Evolutionary conservation across 2,329 filamentous ascomycete genomes (phyloP), one percentile per base, ranked within the genome.

Genomic region (Lasiodiplodia gonubiensis): DNA sequence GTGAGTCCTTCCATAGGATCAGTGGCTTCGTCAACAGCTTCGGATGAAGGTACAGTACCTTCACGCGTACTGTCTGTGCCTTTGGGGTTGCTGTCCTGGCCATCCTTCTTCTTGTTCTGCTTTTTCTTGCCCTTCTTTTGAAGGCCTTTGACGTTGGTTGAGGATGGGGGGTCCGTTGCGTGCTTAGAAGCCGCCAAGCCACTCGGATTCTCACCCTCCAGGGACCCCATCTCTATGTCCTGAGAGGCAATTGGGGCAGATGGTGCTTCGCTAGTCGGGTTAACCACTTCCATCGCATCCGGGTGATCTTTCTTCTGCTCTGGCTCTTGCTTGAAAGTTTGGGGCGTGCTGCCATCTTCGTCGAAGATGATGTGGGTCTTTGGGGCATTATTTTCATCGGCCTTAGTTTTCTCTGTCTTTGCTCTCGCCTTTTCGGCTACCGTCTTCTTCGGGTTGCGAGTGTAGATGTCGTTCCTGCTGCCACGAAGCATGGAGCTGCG

Each of bases 401-500:
- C 59, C 42, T 46, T 46, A 5, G 33, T 46, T 27, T 30, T 35
- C 10, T 53, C 39, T 30, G 42, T 30, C 42, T 51, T 52, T n/a
- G 49, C 23, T n/a, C 54, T 46, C 2, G 33, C 23, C 33, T 67
- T 63, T n/a, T 49, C 48, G 3, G 57, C 6, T 33, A 27, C 23
- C 8, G 23, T n/a, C 35, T 46, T 23, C 23, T 39, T 67, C 5
- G 55, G 23, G 10, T 48, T 18, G 4, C 12, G 55, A 16, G 25
- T 48, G 27, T 53, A 51, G 35, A 49, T 18, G n/a, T 53, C 64
- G 10, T 46, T 23, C 37, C 60, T 64, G 39, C 60, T 63, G 16
- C 51, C 23, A 60, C 79, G 83, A 14, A 98, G 83, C 80, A 99
- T 88, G 21, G 93, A 97, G 52, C 85, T 89, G 63, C 92, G 88